Evolutionary conservation across 371 early-diverging fungal species (phyloP), one percentile per base, ranked within the genome.

Genomic region (Phascolomyces articulosus): DNA sequence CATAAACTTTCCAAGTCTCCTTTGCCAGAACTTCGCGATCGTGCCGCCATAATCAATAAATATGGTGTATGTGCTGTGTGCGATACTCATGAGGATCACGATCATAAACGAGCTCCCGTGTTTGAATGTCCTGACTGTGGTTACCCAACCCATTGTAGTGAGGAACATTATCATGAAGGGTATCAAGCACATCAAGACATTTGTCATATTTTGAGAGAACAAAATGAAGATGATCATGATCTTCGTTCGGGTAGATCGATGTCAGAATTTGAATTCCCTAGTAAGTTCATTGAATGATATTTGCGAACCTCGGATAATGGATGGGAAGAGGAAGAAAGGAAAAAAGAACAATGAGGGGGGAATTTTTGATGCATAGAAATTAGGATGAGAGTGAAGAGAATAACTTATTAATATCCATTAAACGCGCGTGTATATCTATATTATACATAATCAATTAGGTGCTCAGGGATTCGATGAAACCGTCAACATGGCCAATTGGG

Each of bases 141-240:
- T 27, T 90, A 89, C 60, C 93, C 94, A 44, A 94, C 94, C 9
- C 94, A 94, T 68, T 94, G 94, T 71, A 82, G 84, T 60, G 84
- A 87, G 61, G 85, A 88, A 58, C 94, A 94, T 74, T 91, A 91
- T 82, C 64, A 79, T 34, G 69, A 75, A 66, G 93, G 88, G 44
- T 74, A 73, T 58, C 75, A 75, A 26, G 80, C 86, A 10, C 90
- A 90, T 61, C 56, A 79, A 34, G 75, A 84, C 38, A 71, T 83
- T 54, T 93, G 94, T 70, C 67, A 67, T 10, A 75, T 80, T 27
- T 74, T 94, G 58, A 80, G 90, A 56, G 85, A 90, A 70, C 84
- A 87, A 40, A 93, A 92, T 68, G 90, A 90, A 73, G 94, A 94
- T 69, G 93, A 93, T 64, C 93, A 94, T 60, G 93, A 94, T 73